Evolutionary conservation across 352 stramenopile genomes (phyloP), one percentile per base, ranked within the genome.

Genomic region (Phytophthora melonis): DNA sequence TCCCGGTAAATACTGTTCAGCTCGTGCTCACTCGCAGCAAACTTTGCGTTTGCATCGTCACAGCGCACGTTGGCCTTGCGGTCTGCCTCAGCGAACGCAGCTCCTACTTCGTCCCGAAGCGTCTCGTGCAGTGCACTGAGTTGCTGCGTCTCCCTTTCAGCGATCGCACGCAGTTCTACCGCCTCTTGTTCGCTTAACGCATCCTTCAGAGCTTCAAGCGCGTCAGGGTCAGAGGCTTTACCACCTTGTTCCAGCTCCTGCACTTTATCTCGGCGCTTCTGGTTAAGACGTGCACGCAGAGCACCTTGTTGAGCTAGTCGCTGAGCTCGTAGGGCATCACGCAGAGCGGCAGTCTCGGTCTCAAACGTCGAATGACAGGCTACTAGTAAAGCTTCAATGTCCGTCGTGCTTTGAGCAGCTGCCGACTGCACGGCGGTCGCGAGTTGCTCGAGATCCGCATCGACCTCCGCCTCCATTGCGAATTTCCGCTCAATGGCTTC

Each of bases 381-480:
- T 16, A 30, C 58, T 16, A 86, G 56, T n/a, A 79, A 55, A 10
- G 25, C 34, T 43, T 88, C 76, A 3, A 86, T 63, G 25, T 86
- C 73, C 9, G 45, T 54, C 10, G 62, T 68, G 14, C 43, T 76
- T 49, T 63, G 58, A 8, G 61, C 55, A 5, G 68, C 70, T 14
- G 60, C 55, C 1, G 56, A 27, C 23, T 84, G 68, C 8, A 84
- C 66, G 2, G 50, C 63, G 6, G 70, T 49, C 25, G 75, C 65
- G 4, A 86, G 67, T 2, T 77, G 53, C 8, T 78, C 43, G 41
- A 86, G 54, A 23, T 86, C 72, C 0, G 50, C 14, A 5, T 84
- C 70, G 21, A 81, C 60, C 2, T 70, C 36, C 0, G 68, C 65
- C 54, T 78, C 66, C 56, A 84, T 18, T 1, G 66, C 58, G 18